A percentile compares a stretch with the other conserved stretches of the same genome.
These are phyloP conservation scores for Nyssa sinensis DNA, from an alignment of 148 eudicot genomes.

Conservation along the genomic window DNA sequence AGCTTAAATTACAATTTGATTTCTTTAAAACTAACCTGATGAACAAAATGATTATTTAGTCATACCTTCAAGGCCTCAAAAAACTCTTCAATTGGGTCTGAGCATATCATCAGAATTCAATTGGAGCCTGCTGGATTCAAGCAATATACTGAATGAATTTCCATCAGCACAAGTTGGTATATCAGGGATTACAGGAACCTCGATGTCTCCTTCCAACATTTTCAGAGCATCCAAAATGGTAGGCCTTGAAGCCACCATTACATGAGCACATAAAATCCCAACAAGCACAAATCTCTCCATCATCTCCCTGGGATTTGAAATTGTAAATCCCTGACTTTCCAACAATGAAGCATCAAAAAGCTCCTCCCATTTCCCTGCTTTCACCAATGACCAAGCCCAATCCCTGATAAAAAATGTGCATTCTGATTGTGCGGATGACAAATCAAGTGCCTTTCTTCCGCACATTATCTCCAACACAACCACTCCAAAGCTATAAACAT, in stretches of 20 bases:
- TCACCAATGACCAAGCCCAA: conserved; percentile 80
- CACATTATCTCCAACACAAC: conserved; percentile 26
- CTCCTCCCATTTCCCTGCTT: conserved; percentile 50
- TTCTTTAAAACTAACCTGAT: no score
- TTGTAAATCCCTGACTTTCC: conserved; percentile 33
- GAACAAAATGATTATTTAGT: no score
- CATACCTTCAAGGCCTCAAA: no score
- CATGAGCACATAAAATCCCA: no score
- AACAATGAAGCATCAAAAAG: conserved; percentile 50
- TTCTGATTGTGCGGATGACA: conserved; percentile 48
- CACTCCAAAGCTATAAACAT: no score
- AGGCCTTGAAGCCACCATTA: conserved; percentile 83
- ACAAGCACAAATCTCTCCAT: conserved; percentile 78
- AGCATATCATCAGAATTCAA: no score
- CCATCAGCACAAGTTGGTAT: no score
- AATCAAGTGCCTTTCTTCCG: conserved; percentile 36
- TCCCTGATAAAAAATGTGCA: conserved; percentile 60
- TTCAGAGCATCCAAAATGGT: conserved; percentile 68
- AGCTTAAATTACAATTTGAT: no score
- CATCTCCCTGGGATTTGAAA: conserved; percentile 46
- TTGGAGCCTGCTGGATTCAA: no score
- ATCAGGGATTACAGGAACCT: conserved; percentile 71
- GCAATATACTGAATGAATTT: no score
- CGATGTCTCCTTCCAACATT: conserved; percentile 88
- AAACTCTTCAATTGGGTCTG: no score